Percentiles rank a stretch among this genome's conserved stretches.
These are phyloP conservation scores for Madurella mycetomatis DNA, from an alignment of 2,329 filamentous ascomycete genomes.

Conservation along the genomic window DNA sequence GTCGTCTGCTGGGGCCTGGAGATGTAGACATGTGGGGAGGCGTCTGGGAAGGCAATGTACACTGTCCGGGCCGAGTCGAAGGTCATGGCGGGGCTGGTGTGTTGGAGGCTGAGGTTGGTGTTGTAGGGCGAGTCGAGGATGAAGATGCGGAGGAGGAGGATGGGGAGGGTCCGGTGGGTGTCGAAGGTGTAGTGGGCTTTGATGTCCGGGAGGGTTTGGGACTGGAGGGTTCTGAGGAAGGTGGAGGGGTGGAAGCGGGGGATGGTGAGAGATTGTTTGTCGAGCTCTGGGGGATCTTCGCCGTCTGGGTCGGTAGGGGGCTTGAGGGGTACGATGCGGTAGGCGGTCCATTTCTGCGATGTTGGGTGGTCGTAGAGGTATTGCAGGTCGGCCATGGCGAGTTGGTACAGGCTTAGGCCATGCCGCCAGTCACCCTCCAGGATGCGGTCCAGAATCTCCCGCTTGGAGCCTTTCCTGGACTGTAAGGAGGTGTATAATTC, in stretches of 20 bases:
- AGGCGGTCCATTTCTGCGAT: constrained; percentile 61
- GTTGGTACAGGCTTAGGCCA: constrained; percentile 60
- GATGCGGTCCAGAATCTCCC: constrained; percentile 60
- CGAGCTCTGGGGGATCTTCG: constrained; percentile 35
- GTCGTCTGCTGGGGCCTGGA: constrained; percentile 42
- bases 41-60: constrained; percentile 78
- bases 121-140: constrained; percentile 79
- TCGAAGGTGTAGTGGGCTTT: constrained; percentile 82
- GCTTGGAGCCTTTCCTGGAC: constrained; percentile 54
- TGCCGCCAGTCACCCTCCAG: constrained; percentile 65
- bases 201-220: constrained; percentile 69
- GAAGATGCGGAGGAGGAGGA: constrained; percentile 73
- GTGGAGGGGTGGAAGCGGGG: constrained; percentile 77
- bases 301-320: constrained; percentile 35
- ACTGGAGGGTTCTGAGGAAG: constrained; percentile 72
- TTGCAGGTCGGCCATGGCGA: constrained; percentile 65
- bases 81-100: constrained; percentile 33
- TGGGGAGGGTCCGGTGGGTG: constrained; percentile 61
- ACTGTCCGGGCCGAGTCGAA: constrained; percentile 67
- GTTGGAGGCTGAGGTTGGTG: constrained; percentile 44
- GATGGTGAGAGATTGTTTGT: constrained; percentile 46
- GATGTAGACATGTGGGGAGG: constrained; percentile 69
- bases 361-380: constrained; percentile 62
- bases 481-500: constrained; percentile 60
- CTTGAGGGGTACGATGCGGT: constrained; percentile 52